Conservation (phyloP, 306 rosid species). For the Aeschynomene evenia region DNA sequence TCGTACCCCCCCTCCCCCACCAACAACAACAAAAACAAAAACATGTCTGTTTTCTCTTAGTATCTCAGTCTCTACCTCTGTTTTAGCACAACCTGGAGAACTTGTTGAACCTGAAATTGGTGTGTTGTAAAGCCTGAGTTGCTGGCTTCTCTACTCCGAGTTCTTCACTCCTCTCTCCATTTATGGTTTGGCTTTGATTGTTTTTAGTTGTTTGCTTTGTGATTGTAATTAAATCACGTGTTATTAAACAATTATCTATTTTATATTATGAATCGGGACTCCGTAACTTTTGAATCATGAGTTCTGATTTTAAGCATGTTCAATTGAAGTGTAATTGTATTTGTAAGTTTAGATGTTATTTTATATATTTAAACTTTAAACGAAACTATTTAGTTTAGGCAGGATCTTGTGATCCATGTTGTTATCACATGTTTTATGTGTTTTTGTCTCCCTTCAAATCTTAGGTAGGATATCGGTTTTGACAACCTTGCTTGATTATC, state of each 20-base stretch:
- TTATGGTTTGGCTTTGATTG: background rate
- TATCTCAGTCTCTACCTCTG: background rate
- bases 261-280: background rate
- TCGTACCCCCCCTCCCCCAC: too few relatives aligned
- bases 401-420: background rate
- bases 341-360: background rate
- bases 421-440: background rate
- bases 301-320: background rate
- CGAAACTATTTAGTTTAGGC: background rate
- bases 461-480: background rate
- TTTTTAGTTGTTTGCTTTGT: background rate
- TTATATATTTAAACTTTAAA: background rate
- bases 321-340: background rate
- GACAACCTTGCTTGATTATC: background rate
- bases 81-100: background rate
- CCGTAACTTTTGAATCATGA: background rate
- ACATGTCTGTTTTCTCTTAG: background rate
- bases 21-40: too few relatives aligned
- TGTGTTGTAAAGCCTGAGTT: background rate
- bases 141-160: background rate
- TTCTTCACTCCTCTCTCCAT: background rate
- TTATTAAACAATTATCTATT: background rate
- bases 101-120: background rate
- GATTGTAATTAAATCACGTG: background rate
- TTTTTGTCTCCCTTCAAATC: background rate